Percentiles rank a stretch among this genome's conserved stretches.
These are phyloP conservation scores for Cordyceps javanica DNA, from an alignment of 2,329 filamentous ascomycete species.

Conservation along the genomic window DNA sequence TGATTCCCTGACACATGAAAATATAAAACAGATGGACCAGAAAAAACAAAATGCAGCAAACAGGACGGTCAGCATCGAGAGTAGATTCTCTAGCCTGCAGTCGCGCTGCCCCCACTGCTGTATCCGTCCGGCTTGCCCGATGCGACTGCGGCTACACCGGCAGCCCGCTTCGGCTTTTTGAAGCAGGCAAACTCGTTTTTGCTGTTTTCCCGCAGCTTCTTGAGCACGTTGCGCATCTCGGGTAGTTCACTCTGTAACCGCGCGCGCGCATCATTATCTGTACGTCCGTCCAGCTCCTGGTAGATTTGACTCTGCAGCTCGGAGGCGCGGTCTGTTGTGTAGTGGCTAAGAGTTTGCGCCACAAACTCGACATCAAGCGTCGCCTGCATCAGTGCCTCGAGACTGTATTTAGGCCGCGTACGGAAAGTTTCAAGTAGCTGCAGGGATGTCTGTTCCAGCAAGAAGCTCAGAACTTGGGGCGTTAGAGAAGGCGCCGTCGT, in stretches of 20 bases:
- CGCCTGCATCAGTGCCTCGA: slow-evolving; percentile 88
- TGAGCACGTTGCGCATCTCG: slow-evolving; percentile 81
- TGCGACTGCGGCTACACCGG: not conserved
- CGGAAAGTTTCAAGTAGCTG: slow-evolving; percentile 79
- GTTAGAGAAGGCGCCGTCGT: slow-evolving; percentile 74
- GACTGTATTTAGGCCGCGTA: slow-evolving; percentile 60
- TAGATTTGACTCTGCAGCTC: slow-evolving; percentile 88
- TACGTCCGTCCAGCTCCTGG: slow-evolving; percentile 80
- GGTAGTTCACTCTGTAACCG: slow-evolving; percentile 80
- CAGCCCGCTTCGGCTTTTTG: slow-evolving; percentile 52
- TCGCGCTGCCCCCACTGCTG: slow-evolving; percentile 1
- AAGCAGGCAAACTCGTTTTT: slow-evolving; percentile 87
- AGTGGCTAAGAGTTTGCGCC: slow-evolving; percentile 84
- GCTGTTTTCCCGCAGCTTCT: slow-evolving; percentile 73
- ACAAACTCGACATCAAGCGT: slow-evolving; percentile 97
- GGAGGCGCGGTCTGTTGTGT: slow-evolving; percentile 75
- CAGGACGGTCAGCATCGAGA: not conserved
- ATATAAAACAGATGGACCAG: not conserved
- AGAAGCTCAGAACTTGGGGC: slow-evolving; percentile 72
- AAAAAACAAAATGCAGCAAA: not conserved
- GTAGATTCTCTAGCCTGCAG: slow-evolving; percentile 21
- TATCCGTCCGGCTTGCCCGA: slow-evolving; percentile 7
- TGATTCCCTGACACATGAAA: not conserved
- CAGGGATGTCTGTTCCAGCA: slow-evolving; percentile 74
- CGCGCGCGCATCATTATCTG: slow-evolving; percentile 77